phyloP scores from a whole-genome alignment of 225 moss, liverwort and hornwort genomes.

The Pleurozium schreberi region DNA sequence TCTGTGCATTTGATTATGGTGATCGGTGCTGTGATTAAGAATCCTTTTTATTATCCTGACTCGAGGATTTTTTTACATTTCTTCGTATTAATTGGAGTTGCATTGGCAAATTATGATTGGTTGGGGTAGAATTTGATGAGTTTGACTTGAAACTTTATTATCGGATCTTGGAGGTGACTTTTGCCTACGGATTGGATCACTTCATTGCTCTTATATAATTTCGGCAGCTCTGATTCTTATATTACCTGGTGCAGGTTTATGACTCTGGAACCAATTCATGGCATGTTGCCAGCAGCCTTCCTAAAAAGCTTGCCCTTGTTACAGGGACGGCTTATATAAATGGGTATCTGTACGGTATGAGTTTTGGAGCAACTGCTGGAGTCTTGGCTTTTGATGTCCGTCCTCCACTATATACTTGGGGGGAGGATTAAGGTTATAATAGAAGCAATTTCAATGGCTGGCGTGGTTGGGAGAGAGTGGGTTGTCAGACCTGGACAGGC shows the following conservation, averaged over 20 bases:
- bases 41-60: background rate
- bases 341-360: constrained; percentile 66
- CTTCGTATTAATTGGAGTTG: background rate
- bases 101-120: background rate
- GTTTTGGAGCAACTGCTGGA: constrained; percentile 49
- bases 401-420: too few species aligned
- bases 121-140: background rate
- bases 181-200: background rate
- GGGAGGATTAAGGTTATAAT: too few species aligned
- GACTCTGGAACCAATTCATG: constrained; percentile 65
- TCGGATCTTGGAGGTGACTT: background rate
- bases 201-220: background rate
- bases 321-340: constrained; percentile 57
- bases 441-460: too few species aligned
- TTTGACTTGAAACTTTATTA: background rate
- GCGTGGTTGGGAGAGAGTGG: too few species aligned
- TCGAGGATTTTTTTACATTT: background rate
- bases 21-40: background rate
- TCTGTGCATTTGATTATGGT: background rate
- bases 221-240: background rate
- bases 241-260: constrained; percentile 47
- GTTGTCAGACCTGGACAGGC: too few species aligned
- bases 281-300: constrained; percentile 64
- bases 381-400: constrained; percentile 64
- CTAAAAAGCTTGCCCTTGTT: constrained; percentile 56